These are phyloP conservation scores for Rhizophagus clarus DNA, from an alignment of 192 early-diverging fungal species.

Conservation along the genomic window DNA sequence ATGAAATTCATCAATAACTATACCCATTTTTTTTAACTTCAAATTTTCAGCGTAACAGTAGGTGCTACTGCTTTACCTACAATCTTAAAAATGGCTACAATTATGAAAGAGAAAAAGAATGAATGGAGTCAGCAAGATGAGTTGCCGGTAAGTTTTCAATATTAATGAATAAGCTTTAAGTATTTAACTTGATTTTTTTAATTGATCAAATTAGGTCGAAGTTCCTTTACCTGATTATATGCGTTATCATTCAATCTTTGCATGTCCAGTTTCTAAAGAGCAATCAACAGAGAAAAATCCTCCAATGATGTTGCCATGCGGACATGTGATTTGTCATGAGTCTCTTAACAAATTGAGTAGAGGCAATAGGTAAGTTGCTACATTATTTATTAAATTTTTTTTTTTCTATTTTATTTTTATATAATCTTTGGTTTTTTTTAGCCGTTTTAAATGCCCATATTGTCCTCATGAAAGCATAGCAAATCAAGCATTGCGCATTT, in stretches of 20 bases:
- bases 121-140: constrained; percentile 95
- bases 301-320: constrained; percentile 98
- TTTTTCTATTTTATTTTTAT: background rate
- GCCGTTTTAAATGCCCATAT: constrained; percentile 96
- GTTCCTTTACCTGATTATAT: constrained; percentile 85
- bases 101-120: constrained; percentile 83
- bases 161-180: background rate
- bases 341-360: constrained; percentile 82
- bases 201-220: constrained; percentile 55
- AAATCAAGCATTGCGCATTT: constrained; percentile 73
- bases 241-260: constrained; percentile 94
- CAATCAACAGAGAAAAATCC: constrained; percentile 91
- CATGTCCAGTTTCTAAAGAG: constrained; percentile 96
- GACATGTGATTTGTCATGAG: constrained; percentile 94
- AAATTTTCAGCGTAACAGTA: constrained; percentile 59
- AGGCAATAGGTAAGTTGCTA: constrained; percentile 54
- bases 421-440: background rate
- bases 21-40: background rate
- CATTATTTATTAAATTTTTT: background rate
- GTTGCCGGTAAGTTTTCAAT: constrained; percentile 63
- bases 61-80: constrained; percentile 89
- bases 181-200: background rate
- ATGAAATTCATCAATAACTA: constrained; percentile 13
- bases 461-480: constrained; percentile 87
- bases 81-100: constrained; percentile 86